phyloP scores from a whole-genome alignment of 225 moss, liverwort and hornwort genomes.

The Straminergon stramineum region DNA sequence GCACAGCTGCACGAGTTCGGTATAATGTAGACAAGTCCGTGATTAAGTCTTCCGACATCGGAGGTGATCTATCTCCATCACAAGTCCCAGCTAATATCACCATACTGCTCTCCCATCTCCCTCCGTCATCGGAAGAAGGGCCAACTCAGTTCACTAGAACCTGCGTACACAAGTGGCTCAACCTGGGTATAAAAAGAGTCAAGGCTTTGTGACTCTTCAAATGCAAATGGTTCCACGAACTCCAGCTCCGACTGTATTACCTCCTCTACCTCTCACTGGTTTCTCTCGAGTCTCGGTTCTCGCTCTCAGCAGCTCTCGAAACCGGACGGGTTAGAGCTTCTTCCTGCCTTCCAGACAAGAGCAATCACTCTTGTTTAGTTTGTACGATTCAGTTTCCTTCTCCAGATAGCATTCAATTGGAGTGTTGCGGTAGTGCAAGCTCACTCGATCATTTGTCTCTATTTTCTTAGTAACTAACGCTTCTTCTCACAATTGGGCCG shows the following conservation, averaged over 20 bases:
- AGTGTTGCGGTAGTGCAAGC: neutral
- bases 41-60: too few relatives aligned
- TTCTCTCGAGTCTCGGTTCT: neutral
- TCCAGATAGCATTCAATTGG: neutral
- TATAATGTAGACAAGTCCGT: too few relatives aligned
- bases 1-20: too few relatives aligned
- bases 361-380: neutral
- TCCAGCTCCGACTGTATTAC: neutral
- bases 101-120: too few relatives aligned
- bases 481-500: neutral
- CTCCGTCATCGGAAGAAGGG: neutral
- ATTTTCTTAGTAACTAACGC: neutral
- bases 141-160: neutral
- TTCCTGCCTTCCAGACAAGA: neutral
- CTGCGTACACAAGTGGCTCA: neutral
- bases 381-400: neutral
- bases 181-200: neutral
- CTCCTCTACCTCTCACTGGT: neutral
- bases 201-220: neutral
- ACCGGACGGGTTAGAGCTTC: neutral
- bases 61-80: too few relatives aligned
- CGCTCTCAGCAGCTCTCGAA: neutral
- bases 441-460: neutral
- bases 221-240: neutral
- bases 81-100: too few relatives aligned